Evolutionary conservation across 306 rosid genomes (phyloP), one percentile per base, ranked within the genome.

Genomic region (Coriaria nepalensis): DNA sequence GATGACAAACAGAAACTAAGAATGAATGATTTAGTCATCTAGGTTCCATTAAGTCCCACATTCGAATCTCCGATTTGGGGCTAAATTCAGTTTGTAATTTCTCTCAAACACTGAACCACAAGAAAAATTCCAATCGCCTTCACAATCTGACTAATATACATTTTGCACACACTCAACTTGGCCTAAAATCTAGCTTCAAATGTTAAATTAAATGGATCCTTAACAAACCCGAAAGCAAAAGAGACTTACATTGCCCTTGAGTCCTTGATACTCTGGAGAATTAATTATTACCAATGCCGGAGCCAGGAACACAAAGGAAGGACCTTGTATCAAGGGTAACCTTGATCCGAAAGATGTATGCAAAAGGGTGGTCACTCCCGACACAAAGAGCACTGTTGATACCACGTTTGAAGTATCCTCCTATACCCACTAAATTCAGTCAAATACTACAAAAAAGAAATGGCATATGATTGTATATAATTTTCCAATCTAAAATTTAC

Each of bases 311-410:
- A 92, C 94, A 53, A 85, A 85, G 8, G 98, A 92, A 5, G 98
- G 94, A 45, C 98, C 98, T 54, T 92, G 96, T 60, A 82, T 79
- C 83, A 92, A 69, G 13, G 98, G 94, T 62, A 92, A 78, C 69
- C 98, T 82, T 14, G 98, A 79, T 56, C 98, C 98, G 8, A 92
- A 74, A 40, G 69, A 74, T 34, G 78, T 79, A 53, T 92, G 98
- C 92, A 92, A 55, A 6, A 85, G 79, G 5, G 98, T 85, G 20
- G 98, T 82, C 62, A 85, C 65, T 52, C 98, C 96, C 5, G 94
- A 77, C 42, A 80, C 74, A 48, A 92, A 79, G 45, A 92, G 87
- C 75, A 82, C 98, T 0, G 96, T 92, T 9, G 96, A 85, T 64
- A 82, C 87, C 73, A 92, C 96, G 65, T 40, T 65, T 49, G 94